These are phyloP conservation scores for Emmonsiellopsis sp. DNA, from an alignment of 2,329 filamentous ascomycete genomes.

Conservation along the genomic window DNA sequence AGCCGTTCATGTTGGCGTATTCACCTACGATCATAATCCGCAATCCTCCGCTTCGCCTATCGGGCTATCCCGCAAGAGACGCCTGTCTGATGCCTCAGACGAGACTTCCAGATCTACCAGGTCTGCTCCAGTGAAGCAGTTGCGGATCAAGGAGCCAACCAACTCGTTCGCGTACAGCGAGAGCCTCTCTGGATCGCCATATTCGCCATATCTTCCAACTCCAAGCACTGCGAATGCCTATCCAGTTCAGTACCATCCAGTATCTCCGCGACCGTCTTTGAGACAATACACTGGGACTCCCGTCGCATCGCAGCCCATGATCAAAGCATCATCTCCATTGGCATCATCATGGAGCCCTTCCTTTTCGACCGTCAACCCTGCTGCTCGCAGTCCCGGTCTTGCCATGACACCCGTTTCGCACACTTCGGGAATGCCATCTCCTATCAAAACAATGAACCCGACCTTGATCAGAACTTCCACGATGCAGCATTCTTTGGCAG, in stretches of 20 bases:
- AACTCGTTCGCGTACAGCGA: constrained; percentile 45
- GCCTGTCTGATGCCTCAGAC: constrained; percentile 44
- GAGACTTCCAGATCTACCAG: constrained; percentile 42
- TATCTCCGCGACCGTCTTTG: constrained; percentile 32
- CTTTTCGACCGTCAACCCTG: constrained; percentile 38
- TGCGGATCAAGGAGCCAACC: constrained; percentile 42
- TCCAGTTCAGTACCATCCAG: constrained; percentile 28
- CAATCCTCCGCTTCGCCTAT: constrained; percentile 29
- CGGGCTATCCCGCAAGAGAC: constrained; percentile 46
- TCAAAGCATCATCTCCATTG: constrained; percentile 42
- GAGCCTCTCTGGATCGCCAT: constrained; percentile 39
- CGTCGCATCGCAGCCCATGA: constrained; percentile 31
- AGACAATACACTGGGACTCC: constrained; percentile 35
- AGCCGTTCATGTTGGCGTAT: constrained; percentile 50
- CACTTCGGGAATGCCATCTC: constrained; percentile 37
- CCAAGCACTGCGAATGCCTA: constrained; percentile 35
- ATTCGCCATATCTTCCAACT: constrained; percentile 43
- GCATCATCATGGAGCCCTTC: constrained; percentile 39
- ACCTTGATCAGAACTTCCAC: constrained; percentile 60
- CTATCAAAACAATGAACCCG: constrained; percentile 42
- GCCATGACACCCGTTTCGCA: constrained; percentile 29
- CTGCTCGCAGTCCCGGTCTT: constrained; percentile 36
- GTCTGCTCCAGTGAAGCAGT: constrained; percentile 38
- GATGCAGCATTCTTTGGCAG: constrained; percentile 40
- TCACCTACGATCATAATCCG: constrained; percentile 48